Conservation (phyloP, 1,284 basidiomycete species). For the Chalciporus piperatoides region DNA sequence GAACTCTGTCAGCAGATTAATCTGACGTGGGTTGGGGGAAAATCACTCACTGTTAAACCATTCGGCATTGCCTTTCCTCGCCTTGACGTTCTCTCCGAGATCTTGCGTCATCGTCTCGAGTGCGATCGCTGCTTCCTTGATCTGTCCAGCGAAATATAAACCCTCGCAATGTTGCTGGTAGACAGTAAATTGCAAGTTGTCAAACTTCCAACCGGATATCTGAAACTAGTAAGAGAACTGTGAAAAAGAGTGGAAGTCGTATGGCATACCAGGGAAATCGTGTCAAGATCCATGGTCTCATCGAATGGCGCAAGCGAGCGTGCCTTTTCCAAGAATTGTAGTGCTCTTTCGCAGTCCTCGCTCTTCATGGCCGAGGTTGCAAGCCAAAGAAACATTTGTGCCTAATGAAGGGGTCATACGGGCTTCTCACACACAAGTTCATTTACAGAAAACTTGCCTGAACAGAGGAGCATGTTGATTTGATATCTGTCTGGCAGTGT, state of each 20-base stretch:
- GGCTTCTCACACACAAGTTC: neutral
- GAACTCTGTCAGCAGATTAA: neutral
- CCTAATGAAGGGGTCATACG: neutral
- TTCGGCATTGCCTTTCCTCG: constrained; percentile 3
- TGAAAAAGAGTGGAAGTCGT: neutral
- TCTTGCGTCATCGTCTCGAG: constrained; percentile 3
- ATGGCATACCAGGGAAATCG: constrained; percentile 4
- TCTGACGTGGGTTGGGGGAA: neutral
- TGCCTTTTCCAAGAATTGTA: neutral
- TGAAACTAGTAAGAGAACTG: neutral
- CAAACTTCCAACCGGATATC: constrained; percentile 16
- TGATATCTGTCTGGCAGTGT: constrained; percentile 2
- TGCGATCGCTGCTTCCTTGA: neutral
- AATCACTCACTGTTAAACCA: constrained; percentile 4
- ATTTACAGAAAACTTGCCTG: constrained; percentile 3
- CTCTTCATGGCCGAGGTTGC: neutral
- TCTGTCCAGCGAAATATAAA: neutral
- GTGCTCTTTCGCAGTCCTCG: constrained; percentile 1
- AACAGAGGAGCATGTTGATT: neutral
- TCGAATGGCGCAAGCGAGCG: constrained; percentile 7
- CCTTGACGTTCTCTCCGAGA: neutral
- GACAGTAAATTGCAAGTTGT: constrained; percentile 4
- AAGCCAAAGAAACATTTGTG: constrained; percentile 10
- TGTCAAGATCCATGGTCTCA: neutral
- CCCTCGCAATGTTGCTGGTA: constrained; percentile 3